A percentile compares a stretch with the other conserved stretches of the same genome.
Conservation (phyloP, 768 basidiomycete species). For the Podaxis sp. region DNA sequence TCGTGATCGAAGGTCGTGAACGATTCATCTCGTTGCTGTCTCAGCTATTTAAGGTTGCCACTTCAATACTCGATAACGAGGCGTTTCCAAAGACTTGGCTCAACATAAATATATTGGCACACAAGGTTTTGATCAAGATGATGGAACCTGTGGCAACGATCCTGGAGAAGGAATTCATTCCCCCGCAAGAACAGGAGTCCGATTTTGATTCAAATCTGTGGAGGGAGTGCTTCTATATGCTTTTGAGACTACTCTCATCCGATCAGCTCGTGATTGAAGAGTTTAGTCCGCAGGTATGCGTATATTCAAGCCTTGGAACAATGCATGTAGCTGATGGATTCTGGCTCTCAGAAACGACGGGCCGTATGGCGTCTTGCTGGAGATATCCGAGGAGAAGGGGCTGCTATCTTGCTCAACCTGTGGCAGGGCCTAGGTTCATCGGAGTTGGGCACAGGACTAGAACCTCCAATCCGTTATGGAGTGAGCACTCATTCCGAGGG, state of each 20-base stretch:
- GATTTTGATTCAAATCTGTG: slow-evolving; percentile 78
- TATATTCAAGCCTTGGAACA: not conserved
- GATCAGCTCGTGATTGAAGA: slow-evolving; percentile 94
- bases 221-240: slow-evolving; percentile 77
- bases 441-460: slow-evolving; percentile 52
- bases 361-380: slow-evolving; percentile 96
- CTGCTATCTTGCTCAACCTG: slow-evolving; percentile 69
- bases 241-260: slow-evolving; percentile 83
- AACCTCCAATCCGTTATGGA: slow-evolving; percentile 61
- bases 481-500: slow-evolving; percentile 39
- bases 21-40: slow-evolving; percentile 68
- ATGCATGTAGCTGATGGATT: not conserved
- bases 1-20: slow-evolving; percentile 89
- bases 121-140: slow-evolving; percentile 85
- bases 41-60: slow-evolving; percentile 78
- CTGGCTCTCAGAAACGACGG: slow-evolving; percentile 70
- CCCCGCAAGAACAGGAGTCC: slow-evolving; percentile 55
- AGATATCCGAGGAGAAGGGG: slow-evolving; percentile 91
- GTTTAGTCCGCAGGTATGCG: slow-evolving; percentile 81
- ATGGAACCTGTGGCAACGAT: slow-evolving; percentile 78
- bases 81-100: slow-evolving; percentile 92
- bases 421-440: slow-evolving; percentile 89
- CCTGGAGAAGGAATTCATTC: slow-evolving; percentile 81
- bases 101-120: slow-evolving; percentile 85
- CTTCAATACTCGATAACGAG: slow-evolving; percentile 80